Base-by-base conservation (phyloP, 495 filamentous ascomycete species). In the Neurospora tetraspora region DNA sequence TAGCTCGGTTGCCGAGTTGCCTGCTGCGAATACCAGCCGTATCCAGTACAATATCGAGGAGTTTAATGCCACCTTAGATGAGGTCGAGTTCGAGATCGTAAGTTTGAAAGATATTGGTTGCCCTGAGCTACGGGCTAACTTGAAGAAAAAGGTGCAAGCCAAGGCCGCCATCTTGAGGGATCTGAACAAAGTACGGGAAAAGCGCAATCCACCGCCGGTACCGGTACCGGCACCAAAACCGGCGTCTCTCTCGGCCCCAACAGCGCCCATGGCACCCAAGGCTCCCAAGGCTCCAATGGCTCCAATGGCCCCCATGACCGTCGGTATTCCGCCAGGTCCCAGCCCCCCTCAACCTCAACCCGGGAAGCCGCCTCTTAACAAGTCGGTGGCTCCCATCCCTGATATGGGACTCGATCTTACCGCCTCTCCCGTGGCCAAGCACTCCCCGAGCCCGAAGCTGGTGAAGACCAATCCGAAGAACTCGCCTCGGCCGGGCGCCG, bases 31-130 rank as follows among this genome's bases (percentile, higher is more conserved):
- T 34, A 79, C 78, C 27, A 59, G 78, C 10, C 83, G 81, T 37
- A 77, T 87, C 20, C 78, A 81, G 8, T 77, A 78, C 9, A 78
- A 80, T 9, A 77, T 83, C 34, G 78, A 82, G 53, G 75, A 77
- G 53, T 89, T 88, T 73, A 85, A 88, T 47, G 76, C 75, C 65
- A 82, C 82, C 20, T 73, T 88, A n/a, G 85, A 87, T 71, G 84
- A 88, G 5, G 42, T 89, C 3, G 86, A 88, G 72, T 73, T 47
- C 38, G 86, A 88, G 40, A 85, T 89, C 69, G 87, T 89, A 79
- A 75, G 85, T 75, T 23, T 53, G 53, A 3, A 27, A 34, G 10
- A 12, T 27, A 18, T 0, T 27, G 27, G 31, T 36, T 65, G 53
- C 9, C 12, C 53, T 6, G 53, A 65, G 14, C 27, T 14, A 34